Evolutionary conservation across 2,329 filamentous ascomycete species (phyloP).

Genomic region (Arthrocladium fulminans): DNA sequence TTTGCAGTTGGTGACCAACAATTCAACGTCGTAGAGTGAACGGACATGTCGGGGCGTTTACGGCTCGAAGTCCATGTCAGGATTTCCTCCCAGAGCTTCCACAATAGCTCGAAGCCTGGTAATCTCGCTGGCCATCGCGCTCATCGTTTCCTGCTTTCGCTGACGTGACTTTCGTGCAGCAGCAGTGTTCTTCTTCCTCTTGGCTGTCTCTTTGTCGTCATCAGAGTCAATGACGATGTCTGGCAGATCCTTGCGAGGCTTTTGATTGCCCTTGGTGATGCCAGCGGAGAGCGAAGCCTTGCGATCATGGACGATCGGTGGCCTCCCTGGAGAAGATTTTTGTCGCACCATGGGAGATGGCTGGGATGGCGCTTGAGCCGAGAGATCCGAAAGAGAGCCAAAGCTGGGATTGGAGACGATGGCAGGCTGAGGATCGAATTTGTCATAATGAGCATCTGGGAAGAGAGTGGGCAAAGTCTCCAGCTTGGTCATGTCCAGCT

Average conservation of each 20-base stretch:
- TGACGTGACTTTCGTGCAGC: constrained; percentile 81
- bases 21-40: constrained; percentile 3
- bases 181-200: constrained; percentile 81
- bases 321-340: constrained; percentile 30
- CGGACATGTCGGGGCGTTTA: background rate
- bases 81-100: constrained; percentile 19
- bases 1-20: background rate
- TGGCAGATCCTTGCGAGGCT: constrained; percentile 67
- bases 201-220: constrained; percentile 65
- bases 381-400: constrained; percentile 9
- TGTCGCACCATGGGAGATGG: constrained; percentile 22
- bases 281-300: constrained; percentile 61
- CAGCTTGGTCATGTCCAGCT: constrained; percentile 19
- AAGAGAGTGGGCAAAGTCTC: constrained; percentile 20
- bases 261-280: constrained; percentile 52
- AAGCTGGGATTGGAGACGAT: constrained; percentile 11
- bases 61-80: constrained; percentile 12
- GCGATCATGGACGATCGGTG: constrained; percentile 36
- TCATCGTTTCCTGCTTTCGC: constrained; percentile 65
- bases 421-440: constrained; percentile 25
- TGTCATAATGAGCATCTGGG: constrained; percentile 22
- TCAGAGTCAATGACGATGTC: constrained; percentile 64
- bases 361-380: constrained; percentile 24
- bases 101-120: constrained; percentile 19
- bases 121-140: constrained; percentile 52